Percentiles rank a stretch among this genome's conserved stretches.
phyloP scores from a whole-genome alignment of 495 filamentous ascomycete genomes.

The Articulospora tetracladia region DNA sequence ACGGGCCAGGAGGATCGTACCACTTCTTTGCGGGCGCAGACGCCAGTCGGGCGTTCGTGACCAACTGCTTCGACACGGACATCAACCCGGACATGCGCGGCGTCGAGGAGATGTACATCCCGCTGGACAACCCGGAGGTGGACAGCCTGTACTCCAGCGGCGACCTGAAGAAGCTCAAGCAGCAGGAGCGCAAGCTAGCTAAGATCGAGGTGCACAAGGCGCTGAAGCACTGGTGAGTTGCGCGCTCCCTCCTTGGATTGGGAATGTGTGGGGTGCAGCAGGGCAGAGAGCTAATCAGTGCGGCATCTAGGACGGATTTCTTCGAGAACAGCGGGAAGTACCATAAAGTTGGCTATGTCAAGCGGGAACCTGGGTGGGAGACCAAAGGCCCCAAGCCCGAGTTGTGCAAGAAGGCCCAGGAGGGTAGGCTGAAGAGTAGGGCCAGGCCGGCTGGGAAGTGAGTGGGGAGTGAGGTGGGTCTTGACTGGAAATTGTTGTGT shows the following conservation, averaged over 20 bases:
- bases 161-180: slow-evolving; percentile 52
- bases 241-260: background rate
- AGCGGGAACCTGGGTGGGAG: slow-evolving; percentile 41
- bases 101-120: slow-evolving; percentile 85
- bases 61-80: slow-evolving; percentile 91
- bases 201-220: slow-evolving; percentile 49
- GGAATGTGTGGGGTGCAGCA: background rate
- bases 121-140: slow-evolving; percentile 60
- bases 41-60: slow-evolving; percentile 88
- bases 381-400: slow-evolving; percentile 35
- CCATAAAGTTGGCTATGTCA: slow-evolving; percentile 65
- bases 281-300: background rate
- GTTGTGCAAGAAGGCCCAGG: slow-evolving; percentile 42
- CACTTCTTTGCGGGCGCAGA: slow-evolving; percentile 83
- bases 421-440: slow-evolving; percentile 32
- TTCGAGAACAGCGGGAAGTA: slow-evolving; percentile 77
- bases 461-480: no score
- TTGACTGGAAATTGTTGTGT: no score
- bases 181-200: slow-evolving; percentile 48
- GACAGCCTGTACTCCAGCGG: slow-evolving; percentile 41
- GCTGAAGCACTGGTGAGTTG: slow-evolving; percentile 54
- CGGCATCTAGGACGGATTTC: slow-evolving; percentile 46
- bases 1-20: slow-evolving; percentile 90
- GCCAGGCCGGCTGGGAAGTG: slow-evolving; percentile 30
- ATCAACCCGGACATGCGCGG: slow-evolving; percentile 77